Conservation (phyloP, 148 eudicot species). For the Nepenthes mirabilis region DNA sequence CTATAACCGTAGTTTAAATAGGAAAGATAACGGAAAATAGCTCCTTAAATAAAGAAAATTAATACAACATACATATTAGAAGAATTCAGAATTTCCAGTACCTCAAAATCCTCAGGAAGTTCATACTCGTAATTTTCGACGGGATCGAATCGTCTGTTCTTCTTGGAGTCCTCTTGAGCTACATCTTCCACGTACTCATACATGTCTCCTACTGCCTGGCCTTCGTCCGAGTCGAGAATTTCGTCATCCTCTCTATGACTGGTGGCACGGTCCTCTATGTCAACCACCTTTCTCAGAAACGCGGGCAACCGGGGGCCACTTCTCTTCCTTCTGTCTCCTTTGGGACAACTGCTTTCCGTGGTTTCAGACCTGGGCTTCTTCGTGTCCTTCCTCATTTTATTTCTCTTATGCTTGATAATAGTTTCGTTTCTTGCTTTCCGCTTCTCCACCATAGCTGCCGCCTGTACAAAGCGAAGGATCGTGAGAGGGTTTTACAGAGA, state of each 20-base stretch:
- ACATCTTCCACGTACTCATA: constrained; percentile 67
- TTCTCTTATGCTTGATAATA: too few relatives aligned
- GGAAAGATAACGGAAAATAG: too few relatives aligned
- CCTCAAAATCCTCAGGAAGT: constrained; percentile 72
- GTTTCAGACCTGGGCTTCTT: too few relatives aligned
- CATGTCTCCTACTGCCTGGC: constrained; percentile 16
- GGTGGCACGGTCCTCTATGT: background rate
- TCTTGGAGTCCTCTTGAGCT: constrained; percentile 62
- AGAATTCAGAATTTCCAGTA: background rate
- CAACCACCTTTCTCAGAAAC: background rate
- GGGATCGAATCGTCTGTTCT: constrained; percentile 56
- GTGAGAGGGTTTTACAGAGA: too few relatives aligned
- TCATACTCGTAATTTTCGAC: constrained; percentile 59
- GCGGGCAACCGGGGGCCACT: background rate
- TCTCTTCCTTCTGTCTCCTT: background rate
- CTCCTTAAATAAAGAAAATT: too few relatives aligned
- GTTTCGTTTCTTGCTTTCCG: too few relatives aligned
- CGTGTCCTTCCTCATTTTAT: too few relatives aligned
- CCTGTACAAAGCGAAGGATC: too few relatives aligned
- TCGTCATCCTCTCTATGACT: background rate
- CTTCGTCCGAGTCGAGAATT: constrained; percentile 3
- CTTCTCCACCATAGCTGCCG: too few relatives aligned
- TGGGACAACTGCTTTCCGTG: too few relatives aligned
- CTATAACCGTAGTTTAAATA: too few relatives aligned
- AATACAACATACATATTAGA: too few relatives aligned